A percentile compares a stretch with the other conserved stretches of the same genome.
These are phyloP conservation scores for Wallacemonas sp. DNA, from an alignment of 208 protist genomes.

Conservation along the genomic window DNA sequence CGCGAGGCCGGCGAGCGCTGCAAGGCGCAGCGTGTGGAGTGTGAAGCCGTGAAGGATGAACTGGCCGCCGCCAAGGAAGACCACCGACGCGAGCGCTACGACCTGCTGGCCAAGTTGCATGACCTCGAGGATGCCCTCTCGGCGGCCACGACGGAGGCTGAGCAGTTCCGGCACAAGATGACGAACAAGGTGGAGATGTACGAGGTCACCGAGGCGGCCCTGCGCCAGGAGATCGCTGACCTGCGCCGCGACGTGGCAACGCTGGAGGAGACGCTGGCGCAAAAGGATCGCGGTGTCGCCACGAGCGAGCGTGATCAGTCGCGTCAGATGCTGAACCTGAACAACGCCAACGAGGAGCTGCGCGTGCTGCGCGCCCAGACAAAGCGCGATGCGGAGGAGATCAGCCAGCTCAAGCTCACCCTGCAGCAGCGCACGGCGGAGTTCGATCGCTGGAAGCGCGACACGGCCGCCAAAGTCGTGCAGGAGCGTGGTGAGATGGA, in stretches of 20 bases:
- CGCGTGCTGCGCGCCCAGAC: conserved; percentile 36
- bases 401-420: conserved; percentile 35
- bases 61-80: conserved; percentile 36
- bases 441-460: conserved; percentile 35
- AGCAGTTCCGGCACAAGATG: conserved; percentile 40
- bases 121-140: conserved; percentile 39
- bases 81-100: conserved; percentile 39
- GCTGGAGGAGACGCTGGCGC: conserved; percentile 36
- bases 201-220: conserved; percentile 44
- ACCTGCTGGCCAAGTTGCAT: conserved; percentile 40
- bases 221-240: conserved; percentile 48
- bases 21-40: conserved; percentile 31
- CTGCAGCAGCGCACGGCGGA: conserved; percentile 45
- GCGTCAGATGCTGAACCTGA: conserved; percentile 38
- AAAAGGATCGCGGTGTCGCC: conserved; percentile 24
- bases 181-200: conserved; percentile 41
- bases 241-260: conserved; percentile 36
- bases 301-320: conserved; percentile 36
- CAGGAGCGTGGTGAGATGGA: conserved; percentile 3
- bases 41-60: conserved; percentile 32
- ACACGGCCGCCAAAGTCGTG: conserved; percentile 14
- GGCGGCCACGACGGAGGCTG: conserved; percentile 25
- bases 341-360: conserved; percentile 42
- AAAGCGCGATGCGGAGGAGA: conserved; percentile 28
- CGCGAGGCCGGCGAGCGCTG: conserved; percentile 31